Evolutionary conservation across 2,329 filamentous ascomycete genomes (phyloP).

Genomic region (Grosmannia serpens): DNA sequence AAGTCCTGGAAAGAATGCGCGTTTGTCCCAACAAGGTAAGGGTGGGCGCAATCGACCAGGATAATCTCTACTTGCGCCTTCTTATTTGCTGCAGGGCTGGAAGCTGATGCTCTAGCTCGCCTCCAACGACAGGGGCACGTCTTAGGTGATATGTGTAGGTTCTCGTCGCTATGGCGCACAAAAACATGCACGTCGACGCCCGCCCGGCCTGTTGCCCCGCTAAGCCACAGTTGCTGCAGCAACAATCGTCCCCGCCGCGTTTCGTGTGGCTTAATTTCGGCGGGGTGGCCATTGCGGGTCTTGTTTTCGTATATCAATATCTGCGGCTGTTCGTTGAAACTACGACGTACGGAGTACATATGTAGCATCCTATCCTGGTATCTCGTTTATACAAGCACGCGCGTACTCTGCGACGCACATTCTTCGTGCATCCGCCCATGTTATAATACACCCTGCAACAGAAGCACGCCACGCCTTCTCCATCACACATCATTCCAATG

Average conservation of each 20-base stretch:
- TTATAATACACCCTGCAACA: neutral
- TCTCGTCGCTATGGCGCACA: conserved; percentile 9
- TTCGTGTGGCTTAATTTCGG: neutral
- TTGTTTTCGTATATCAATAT: too few species aligned
- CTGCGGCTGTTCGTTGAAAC: neutral
- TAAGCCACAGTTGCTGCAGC: conserved; percentile 14
- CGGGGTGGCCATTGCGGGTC: neutral
- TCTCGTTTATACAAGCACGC: neutral
- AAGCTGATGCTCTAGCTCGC: neutral
- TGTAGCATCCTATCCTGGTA: too few species aligned
- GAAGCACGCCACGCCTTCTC: neutral
- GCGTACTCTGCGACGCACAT: neutral
- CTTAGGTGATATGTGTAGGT: neutral
- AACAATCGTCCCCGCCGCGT: conserved; percentile 10
- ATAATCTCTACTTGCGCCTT: neutral
- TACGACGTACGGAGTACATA: too few species aligned
- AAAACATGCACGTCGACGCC: conserved; percentile 1
- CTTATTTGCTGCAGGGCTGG: neutral
- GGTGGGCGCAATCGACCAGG: neutral
- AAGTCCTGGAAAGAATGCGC: neutral
- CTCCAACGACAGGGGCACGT: neutral
- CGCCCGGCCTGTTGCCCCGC: conserved; percentile 5
- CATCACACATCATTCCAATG: conserved; percentile 33
- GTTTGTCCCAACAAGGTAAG: neutral
- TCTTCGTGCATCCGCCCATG: neutral